Evolutionary conservation across 495 filamentous ascomycete species (phyloP), one percentile per base, ranked within the genome.

Genomic region (Elaphomyces granulatus): DNA sequence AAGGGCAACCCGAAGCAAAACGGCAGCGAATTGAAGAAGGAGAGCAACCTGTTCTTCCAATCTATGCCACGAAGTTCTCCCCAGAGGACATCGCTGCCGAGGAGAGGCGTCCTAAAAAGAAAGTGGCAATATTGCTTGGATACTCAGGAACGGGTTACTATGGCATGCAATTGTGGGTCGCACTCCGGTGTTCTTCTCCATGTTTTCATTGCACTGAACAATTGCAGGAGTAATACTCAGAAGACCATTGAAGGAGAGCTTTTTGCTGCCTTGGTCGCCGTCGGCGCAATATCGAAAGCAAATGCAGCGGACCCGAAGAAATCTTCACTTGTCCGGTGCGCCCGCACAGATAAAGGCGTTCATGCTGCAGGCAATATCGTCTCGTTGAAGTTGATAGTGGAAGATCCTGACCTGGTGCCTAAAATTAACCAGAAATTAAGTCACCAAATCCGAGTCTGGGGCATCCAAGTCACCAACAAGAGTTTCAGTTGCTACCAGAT

Each of bases 211-310:
- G 58, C 61, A 38, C 23, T 28, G 12, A 28, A 6, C 6, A 28
- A 28, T 28, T 18, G 15, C 60, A 79, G 64, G 53, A 74, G 68
- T 47, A 49, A 50, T 4, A 55, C 56, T 28, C 78, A 92, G 45
- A 87, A 85, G 63, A 96, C 86, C 1, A 95, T 98, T 41, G 90
- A 96, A 56, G 87, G 90, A n/a, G 90, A 98, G 49, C 66, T 98
- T 0, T 98, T 98, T 53, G 70, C 74, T 10, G 90, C 92, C 9
- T 80, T 98, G 41, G 81, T 98, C 23, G 75, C 73, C 6, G 83
- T 87, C 15, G 84, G 87, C 15, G 87, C 88, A 45, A 90, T 98
- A 43, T 94, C 88, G 16, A 94, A 92, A 51, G 87, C 85, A 40
- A 98, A 98, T 56, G 88, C 88, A 4, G 72, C 90, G 38, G 90